Conservation (phyloP, 345 rosid genomes). For the Bretschneidera sinensis region DNA sequence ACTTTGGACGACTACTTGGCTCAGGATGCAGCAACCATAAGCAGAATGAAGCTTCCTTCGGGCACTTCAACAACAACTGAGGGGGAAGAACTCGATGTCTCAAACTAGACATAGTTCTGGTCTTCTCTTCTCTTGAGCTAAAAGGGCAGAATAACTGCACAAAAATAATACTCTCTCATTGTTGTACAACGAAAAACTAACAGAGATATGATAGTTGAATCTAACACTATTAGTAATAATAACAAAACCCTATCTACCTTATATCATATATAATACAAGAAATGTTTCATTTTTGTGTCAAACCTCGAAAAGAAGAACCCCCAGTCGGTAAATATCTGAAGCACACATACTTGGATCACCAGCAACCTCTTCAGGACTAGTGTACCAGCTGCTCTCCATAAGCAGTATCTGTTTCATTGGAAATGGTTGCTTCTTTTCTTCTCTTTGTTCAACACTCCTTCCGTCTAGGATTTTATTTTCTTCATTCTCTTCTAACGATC, state of each 20-base stretch:
- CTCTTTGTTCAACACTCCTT: conserved; percentile 36
- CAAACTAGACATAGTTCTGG: conserved; percentile 83
- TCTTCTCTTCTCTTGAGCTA: conserved; percentile 65
- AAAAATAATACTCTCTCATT: conserved; percentile 27
- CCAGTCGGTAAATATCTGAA: conserved; percentile 84
- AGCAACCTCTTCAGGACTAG: conserved; percentile 80
- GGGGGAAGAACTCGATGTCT: conserved; percentile 97
- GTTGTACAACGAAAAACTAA: conserved; percentile 20
- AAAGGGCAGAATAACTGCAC: conserved; percentile 65
- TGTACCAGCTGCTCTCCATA: conserved; percentile 84
- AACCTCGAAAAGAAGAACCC: conserved; percentile 94
- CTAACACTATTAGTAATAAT: not conserved
- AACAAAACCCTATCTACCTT: too few relatives aligned
- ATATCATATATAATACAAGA: too few relatives aligned
- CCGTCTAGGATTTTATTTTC: conserved; percentile 34
- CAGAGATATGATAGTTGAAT: not conserved
- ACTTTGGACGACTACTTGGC: conserved; percentile 71
- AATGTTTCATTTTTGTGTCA: conserved; percentile 10
- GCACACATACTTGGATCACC: conserved; percentile 63
- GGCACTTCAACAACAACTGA: conserved; percentile 73
- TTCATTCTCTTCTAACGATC: conserved; percentile 32
- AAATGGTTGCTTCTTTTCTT: conserved; percentile 60
- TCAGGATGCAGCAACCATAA: conserved; percentile 92
- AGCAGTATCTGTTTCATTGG: conserved; percentile 85
- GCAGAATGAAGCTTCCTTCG: conserved; percentile 95